Conservation (phyloP, 805 yeast genomes). For the Starmerella tilneyi region DNA sequence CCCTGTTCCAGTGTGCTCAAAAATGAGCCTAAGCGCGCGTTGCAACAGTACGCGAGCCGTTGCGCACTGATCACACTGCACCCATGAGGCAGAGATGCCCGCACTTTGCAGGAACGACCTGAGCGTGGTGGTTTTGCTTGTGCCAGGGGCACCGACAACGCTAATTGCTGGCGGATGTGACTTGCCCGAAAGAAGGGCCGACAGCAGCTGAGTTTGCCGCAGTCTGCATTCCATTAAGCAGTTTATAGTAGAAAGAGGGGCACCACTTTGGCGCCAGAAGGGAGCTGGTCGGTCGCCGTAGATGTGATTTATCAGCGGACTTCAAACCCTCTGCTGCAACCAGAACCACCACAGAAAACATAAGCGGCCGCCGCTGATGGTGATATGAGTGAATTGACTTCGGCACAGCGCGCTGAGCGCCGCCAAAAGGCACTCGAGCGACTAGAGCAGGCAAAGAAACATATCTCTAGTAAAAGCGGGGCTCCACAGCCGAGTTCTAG, state of each 20-base stretch:
- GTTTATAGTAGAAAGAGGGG: too few relatives aligned
- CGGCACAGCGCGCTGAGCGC: constrained; percentile 21
- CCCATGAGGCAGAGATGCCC: constrained; percentile 28
- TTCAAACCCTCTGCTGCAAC: background rate
- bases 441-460: constrained; percentile 22
- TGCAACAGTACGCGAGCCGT: constrained; percentile 41
- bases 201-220: constrained; percentile 21
- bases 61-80: constrained; percentile 42
- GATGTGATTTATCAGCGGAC: background rate
- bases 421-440: constrained; percentile 23
- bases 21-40: constrained; percentile 35
- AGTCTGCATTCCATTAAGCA: constrained; percentile 17
- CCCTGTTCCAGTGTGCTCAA: constrained; percentile 28
- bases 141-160: constrained; percentile 41
- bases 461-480: constrained; percentile 8
- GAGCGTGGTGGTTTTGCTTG: constrained; percentile 40
- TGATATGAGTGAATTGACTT: constrained; percentile 16
- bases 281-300: background rate
- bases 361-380: too few relatives aligned
- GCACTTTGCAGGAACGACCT: constrained; percentile 29
- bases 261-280: too few relatives aligned
- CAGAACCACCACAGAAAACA: too few relatives aligned
- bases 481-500: background rate
- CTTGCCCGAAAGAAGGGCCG: constrained; percentile 16
- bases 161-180: constrained; percentile 26